Evolutionary conservation across 257 asterid species (phyloP).

Genomic region (Ilex aquifolium): DNA sequence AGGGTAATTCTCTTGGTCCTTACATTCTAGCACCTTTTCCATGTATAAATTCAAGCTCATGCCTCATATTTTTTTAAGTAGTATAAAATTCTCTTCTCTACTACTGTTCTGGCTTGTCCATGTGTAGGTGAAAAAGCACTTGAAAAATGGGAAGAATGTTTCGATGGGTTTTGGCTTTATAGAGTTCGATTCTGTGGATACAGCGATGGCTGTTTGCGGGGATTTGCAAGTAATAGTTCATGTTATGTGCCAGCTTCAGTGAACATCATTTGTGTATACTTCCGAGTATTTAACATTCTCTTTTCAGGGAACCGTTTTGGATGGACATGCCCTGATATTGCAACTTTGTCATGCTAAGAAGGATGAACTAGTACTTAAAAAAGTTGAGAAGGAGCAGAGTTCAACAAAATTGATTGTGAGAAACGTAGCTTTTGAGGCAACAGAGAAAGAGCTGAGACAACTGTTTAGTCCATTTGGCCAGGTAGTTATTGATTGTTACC

Average conservation of each 20-base stretch:
- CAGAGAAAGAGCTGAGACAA: slow-evolving; percentile 86
- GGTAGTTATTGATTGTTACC: slow-evolving; percentile 32
- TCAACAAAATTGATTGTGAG: slow-evolving; percentile 87
- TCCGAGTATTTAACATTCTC: slow-evolving; percentile 5
- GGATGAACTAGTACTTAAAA: slow-evolving; percentile 42
- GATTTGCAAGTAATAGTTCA: slow-evolving; percentile 56
- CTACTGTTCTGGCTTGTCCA: background rate
- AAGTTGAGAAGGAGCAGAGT: slow-evolving; percentile 47
- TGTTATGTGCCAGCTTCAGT: background rate
- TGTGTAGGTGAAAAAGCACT: slow-evolving; percentile 75
- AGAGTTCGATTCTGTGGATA: slow-evolving; percentile 78
- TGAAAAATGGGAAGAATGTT: slow-evolving; percentile 77
- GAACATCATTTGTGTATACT: slow-evolving; percentile 2
- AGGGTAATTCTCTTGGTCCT: slow-evolving; percentile 51
- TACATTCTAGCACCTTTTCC: slow-evolving; percentile 6
- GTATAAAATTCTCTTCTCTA: background rate
- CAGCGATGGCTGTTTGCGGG: slow-evolving; percentile 68
- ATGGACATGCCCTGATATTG: slow-evolving; percentile 89
- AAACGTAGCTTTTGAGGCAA: slow-evolving; percentile 96
- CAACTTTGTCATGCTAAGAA: slow-evolving; percentile 78
- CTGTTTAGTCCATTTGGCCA: slow-evolving; percentile 84
- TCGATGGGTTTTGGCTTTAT: slow-evolving; percentile 95
- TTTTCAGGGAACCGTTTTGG: slow-evolving; percentile 77
- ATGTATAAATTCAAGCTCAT: background rate
- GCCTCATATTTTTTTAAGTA: no score